Evolutionary conservation across 2,329 filamentous ascomycete genomes (phyloP).

Genomic region (Hymenoscyphus scutula): DNA sequence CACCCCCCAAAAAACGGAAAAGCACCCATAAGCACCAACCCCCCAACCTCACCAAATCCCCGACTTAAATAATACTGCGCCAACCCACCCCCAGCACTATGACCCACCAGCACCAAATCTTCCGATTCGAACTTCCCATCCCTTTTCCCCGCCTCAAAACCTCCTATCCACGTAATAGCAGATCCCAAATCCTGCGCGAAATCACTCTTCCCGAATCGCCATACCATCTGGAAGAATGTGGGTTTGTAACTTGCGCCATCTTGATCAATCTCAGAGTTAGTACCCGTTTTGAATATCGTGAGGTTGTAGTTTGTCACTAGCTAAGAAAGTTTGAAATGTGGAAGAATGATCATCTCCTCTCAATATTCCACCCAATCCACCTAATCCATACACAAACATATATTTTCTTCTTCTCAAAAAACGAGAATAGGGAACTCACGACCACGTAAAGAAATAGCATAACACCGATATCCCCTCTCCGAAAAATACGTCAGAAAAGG

Average conservation of each 20-base stretch:
- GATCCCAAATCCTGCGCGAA: constrained; percentile 20
- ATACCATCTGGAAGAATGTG: constrained; percentile 39
- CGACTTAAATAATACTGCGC: constrained; percentile 40
- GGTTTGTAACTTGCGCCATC: constrained; percentile 43
- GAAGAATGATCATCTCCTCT: too few species aligned
- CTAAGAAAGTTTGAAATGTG: too few species aligned
- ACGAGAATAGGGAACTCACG: too few species aligned
- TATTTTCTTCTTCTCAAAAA: too few species aligned
- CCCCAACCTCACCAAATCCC: constrained; percentile 35
- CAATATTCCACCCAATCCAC: too few species aligned
- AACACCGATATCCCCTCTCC: constrained; percentile 38
- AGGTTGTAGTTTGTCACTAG: too few species aligned
- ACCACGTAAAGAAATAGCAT: constrained; percentile 42
- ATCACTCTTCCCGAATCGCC: constrained; percentile 21
- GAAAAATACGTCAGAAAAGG: constrained; percentile 36
- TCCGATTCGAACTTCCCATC: constrained; percentile 30
- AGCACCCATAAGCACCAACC: constrained; percentile 38
- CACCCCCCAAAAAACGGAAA: constrained; percentile 42
- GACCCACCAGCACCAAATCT: constrained; percentile 38
- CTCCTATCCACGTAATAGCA: constrained; percentile 8
- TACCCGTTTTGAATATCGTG: too few species aligned
- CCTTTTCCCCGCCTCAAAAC: constrained; percentile 25
- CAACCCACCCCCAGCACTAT: constrained; percentile 43
- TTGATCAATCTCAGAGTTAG: too few species aligned
- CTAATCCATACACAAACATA: too few species aligned